A percentile compares a stretch with the other conserved stretches of the same genome.
These are phyloP conservation scores for Solanum chiquidenum DNA, from an alignment of 257 asterid genomes.

Conservation along the genomic window DNA sequence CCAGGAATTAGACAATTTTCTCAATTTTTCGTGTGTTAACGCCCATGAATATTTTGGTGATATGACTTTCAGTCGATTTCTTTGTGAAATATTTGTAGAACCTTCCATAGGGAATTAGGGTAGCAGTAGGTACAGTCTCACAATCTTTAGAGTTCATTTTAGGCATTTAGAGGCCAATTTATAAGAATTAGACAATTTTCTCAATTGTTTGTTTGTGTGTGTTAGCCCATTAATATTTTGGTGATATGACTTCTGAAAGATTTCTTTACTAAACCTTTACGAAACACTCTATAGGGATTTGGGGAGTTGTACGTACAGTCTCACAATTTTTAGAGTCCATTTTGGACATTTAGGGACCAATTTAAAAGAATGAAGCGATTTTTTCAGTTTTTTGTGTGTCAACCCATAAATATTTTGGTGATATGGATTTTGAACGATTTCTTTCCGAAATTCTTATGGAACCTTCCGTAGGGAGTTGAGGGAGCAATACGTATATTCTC, in stretches of 20 bases:
- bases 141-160: neutral
- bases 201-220: too few species aligned
- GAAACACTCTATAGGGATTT: neutral
- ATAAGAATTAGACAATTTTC: neutral
- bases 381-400: neutral
- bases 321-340: neutral
- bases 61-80: neutral
- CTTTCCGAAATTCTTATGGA: too few species aligned
- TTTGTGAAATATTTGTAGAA: neutral
- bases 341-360: rapidly evolving
- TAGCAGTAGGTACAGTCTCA: neutral
- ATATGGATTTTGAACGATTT: too few species aligned
- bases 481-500: neutral
- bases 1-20: rapidly evolving
- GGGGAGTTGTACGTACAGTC: rapidly evolving
- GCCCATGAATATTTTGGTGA: too few species aligned
- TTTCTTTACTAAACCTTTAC: too few species aligned
- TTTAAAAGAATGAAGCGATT: too few species aligned
- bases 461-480: too few species aligned
- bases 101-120: neutral
- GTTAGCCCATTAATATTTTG: neutral
- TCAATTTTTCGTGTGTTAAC: rapidly evolving
- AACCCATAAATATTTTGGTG: neutral
- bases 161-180: neutral
- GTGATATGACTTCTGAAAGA: neutral